Evolutionary conservation across 768 basidiomycete species (phyloP).

Genomic region (Cyathus striatus): DNA sequence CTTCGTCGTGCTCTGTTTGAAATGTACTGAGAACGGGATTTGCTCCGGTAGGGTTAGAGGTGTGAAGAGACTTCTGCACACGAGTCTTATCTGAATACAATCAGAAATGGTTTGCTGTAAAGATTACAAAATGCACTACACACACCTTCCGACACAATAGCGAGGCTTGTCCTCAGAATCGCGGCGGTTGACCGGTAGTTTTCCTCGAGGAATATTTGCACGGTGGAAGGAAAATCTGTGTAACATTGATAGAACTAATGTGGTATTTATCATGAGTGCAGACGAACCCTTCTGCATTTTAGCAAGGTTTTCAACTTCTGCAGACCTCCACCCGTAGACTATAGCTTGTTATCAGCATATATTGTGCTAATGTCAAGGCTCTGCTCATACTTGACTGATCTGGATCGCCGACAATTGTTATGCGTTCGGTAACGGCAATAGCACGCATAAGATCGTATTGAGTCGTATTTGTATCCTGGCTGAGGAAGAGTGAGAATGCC

Average conservation of each 20-base stretch:
- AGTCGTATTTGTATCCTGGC: conserved; percentile 76
- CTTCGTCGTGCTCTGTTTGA: conserved; percentile 56
- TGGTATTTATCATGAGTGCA: background rate
- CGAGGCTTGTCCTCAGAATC: conserved; percentile 68
- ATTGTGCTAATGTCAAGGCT: background rate
- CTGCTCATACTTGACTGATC: conserved; percentile 83
- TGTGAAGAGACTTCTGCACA: conserved; percentile 67
- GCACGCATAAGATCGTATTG: conserved; percentile 78
- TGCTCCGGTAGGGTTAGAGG: conserved; percentile 59
- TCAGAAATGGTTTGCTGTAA: background rate
- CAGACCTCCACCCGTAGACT: conserved; percentile 88
- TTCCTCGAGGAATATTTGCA: conserved; percentile 74
- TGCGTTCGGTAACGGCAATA: conserved; percentile 50
- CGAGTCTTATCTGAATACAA: conserved; percentile 58
- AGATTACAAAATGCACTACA: background rate
- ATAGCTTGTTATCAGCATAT: conserved; percentile 3
- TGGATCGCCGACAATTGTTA: conserved; percentile 86
- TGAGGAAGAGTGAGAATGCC: conserved; percentile 13
- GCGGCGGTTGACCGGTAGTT: conserved; percentile 83
- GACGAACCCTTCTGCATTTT: conserved; percentile 61
- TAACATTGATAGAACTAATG: background rate
- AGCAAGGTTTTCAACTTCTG: conserved; percentile 67
- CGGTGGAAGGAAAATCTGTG: conserved; percentile 60
- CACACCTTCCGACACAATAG: conserved; percentile 79
- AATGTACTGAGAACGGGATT: conserved; percentile 54